Evolutionary conservation across 2,329 filamentous ascomycete species (phyloP).

Genomic region (Monosporascus sp.): DNA sequence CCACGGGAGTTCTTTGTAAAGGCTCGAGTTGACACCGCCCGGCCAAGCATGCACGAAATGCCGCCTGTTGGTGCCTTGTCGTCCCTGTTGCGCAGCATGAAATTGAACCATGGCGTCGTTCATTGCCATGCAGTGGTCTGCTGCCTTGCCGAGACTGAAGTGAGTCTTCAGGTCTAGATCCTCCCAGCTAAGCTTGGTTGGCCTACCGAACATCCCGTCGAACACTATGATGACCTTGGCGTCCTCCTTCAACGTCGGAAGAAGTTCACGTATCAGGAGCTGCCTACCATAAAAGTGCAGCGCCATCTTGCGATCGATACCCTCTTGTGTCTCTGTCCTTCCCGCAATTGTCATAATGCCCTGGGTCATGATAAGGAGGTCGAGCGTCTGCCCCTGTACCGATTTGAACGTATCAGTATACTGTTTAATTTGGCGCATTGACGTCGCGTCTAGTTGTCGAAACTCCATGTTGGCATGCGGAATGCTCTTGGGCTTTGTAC

Average conservation of each 20-base stretch:
- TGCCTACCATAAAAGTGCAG: slow-evolving; percentile 43
- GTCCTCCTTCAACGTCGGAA: slow-evolving; percentile 30
- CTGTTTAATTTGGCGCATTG: slow-evolving; percentile 29
- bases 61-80: slow-evolving; percentile 7
- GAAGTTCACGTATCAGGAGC: slow-evolving; percentile 36
- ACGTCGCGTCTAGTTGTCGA: slow-evolving; percentile 27
- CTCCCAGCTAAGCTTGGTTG: slow-evolving; percentile 29
- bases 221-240: slow-evolving; percentile 37
- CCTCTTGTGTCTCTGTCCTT: slow-evolving; percentile 37
- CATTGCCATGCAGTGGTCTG: slow-evolving; percentile 34
- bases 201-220: slow-evolving; percentile 25
- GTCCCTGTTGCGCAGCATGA: slow-evolving; percentile 24
- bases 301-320: slow-evolving; percentile 39
- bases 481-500: slow-evolving; percentile 24
- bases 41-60: slow-evolving; percentile 38
- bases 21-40: slow-evolving; percentile 31
- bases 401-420: slow-evolving; percentile 25
- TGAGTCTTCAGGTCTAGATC: slow-evolving; percentile 35
- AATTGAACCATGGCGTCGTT: slow-evolving; percentile 33
- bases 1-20: slow-evolving; percentile 26
- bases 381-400: slow-evolving; percentile 23
- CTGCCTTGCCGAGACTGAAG: slow-evolving; percentile 29
- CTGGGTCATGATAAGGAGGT: slow-evolving; percentile 34
- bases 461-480: slow-evolving; percentile 30
- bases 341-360: slow-evolving; percentile 32